Evolutionary conservation across 2,329 filamentous ascomycete species (phyloP).

Genomic region (Teratosphaeria viscida): DNA sequence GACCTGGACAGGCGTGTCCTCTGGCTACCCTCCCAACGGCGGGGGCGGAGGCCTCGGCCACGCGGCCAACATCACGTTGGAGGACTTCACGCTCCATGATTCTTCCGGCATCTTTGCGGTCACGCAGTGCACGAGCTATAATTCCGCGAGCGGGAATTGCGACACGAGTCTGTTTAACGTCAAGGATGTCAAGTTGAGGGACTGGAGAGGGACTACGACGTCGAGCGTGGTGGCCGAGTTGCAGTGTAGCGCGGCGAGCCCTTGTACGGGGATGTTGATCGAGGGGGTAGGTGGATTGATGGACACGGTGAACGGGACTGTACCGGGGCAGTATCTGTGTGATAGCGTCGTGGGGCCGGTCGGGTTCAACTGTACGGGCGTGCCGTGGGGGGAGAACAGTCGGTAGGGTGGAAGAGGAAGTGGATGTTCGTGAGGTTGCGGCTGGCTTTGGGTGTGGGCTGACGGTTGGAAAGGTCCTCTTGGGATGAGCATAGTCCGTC

Average conservation of each 20-base stretch:
- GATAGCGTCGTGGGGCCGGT: background rate
- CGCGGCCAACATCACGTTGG: conserved; percentile 27
- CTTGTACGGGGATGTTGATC: background rate
- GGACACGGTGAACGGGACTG: background rate
- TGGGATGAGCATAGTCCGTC: too few relatives aligned
- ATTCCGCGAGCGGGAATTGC: conserved; percentile 14
- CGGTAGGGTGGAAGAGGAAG: background rate
- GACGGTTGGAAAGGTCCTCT: too few relatives aligned
- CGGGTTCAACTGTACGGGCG: background rate
- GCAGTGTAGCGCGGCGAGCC: background rate
- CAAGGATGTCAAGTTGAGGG: background rate
- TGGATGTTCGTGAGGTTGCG: background rate
- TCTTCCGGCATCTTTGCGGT: conserved; percentile 14
- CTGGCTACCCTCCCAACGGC: conserved; percentile 45
- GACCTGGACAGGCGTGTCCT: conserved; percentile 45
- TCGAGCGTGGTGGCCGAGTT: conserved; percentile 21
- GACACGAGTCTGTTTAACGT: conserved; percentile 4
- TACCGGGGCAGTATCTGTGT: background rate
- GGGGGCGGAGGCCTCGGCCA: conserved; percentile 46
- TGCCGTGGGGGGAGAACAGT: background rate
- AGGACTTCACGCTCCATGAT: conserved; percentile 20
- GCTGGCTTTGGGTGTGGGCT: background rate
- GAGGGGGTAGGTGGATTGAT: background rate
- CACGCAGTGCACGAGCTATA: conserved; percentile 22
- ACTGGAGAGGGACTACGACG: background rate